Base-by-base conservation (phyloP, 1,139 yeast species). In the Tardiomyces blankii region DNA sequence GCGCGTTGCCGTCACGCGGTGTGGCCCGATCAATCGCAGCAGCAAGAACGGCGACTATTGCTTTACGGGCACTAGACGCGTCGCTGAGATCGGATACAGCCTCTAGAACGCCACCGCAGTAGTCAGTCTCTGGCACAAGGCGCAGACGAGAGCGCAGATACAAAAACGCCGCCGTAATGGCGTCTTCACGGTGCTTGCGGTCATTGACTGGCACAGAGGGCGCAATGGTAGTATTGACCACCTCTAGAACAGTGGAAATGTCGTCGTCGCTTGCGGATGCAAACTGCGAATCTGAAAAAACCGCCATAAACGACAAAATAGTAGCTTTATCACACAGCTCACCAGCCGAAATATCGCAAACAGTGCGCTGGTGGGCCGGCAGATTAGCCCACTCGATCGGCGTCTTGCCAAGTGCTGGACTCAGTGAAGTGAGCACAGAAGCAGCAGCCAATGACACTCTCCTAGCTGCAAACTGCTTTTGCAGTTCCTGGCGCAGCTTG, bases 21-120 rank as follows among this genome's bases (percentile, higher is more conserved):
- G 33, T 9, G 60, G 2, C 62, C 16, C 23, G 18, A n/a, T 55
- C 32, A 75, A 51, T 25, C 72, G 63, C 2, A 61, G 60, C 8
- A 68, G 59, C 40, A 73, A 52, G 14, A 49, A 43, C 25, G 49
- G 43, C 23, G 49, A n/a, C 48, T 51, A 5, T 30, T 11, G 35
- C 35, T 11, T 30, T 30, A 11, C 35, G 35, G 5, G 35, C 35
- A 11, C 35, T 11, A 11, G 35, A 5, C 9, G 35, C 35, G 16
- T 30, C 35, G 16, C 35, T 13, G 9, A 30, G n/a, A 14, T 14
- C 16, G 5, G n/a, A 5, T 5, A 30, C 35, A 13, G 35, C 35
- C 16, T 14, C 9, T 3, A 30, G 35, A 4, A 30, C 16, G 11
- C 5, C 9, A 11, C 16, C 5, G 16, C 16, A 30, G n/a, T 30